phyloP scores from a whole-genome alignment of 176 grass and related monocot genomes.

The Miscanthus lutarioriparius region DNA sequence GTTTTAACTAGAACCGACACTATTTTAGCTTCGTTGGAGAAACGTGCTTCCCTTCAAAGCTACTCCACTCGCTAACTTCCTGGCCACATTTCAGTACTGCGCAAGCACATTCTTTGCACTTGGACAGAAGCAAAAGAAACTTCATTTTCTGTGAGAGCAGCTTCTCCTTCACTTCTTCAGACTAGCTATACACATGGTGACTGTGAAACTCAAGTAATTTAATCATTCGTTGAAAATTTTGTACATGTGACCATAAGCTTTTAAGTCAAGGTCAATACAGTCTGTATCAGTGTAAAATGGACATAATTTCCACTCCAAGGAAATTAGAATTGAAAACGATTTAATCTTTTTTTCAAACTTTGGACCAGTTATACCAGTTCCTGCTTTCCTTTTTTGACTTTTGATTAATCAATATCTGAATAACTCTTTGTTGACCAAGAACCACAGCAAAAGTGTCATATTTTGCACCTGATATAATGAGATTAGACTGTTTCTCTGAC shows the following conservation, averaged over 20 bases:
- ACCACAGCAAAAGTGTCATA: constrained; percentile 35
- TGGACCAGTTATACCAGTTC: constrained; percentile 32
- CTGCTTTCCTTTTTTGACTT: constrained; percentile 24
- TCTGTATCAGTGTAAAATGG: constrained; percentile 32
- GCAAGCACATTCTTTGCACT: constrained; percentile 45
- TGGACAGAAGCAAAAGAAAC: constrained; percentile 45
- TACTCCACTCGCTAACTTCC: constrained; percentile 44
- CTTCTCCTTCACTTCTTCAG: constrained; percentile 44
- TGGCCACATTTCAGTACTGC: constrained; percentile 37
- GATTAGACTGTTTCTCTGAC: neutral
- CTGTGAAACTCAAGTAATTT: constrained; percentile 5
- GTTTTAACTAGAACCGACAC: constrained; percentile 28
- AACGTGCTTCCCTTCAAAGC: constrained; percentile 53
- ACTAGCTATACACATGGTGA: constrained; percentile 16
- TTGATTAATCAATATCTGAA: constrained; percentile 24
- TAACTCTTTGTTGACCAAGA: constrained; percentile 36
- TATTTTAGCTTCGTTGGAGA: constrained; percentile 26
- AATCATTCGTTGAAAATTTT: constrained; percentile 18
- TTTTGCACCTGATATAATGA: constrained; percentile 31
- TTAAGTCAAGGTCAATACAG: constrained; percentile 30
- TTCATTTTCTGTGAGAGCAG: constrained; percentile 38
- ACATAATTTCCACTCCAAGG: constrained; percentile 14
- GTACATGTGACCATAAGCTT: neutral
- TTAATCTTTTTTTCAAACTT: constrained; percentile 40
- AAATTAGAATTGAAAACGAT: neutral